These are phyloP conservation scores for Beauveria asiatica DNA, from an alignment of 2,329 filamentous ascomycete species.

Conservation along the genomic window DNA sequence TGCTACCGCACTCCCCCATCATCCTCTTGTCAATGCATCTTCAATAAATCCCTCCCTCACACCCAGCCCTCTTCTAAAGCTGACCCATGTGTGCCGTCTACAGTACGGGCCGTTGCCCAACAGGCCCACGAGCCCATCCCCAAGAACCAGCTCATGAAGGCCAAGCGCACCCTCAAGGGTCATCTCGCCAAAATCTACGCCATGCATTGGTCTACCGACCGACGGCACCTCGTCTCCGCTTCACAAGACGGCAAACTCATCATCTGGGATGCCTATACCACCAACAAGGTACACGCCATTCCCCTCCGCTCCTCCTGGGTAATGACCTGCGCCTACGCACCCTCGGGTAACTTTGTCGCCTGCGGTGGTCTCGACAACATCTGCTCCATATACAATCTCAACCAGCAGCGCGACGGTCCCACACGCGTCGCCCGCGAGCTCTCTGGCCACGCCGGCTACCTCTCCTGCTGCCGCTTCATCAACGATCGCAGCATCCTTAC, in stretches of 20 bases:
- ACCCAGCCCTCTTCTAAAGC: constrained; percentile 12
- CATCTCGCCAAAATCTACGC: constrained; percentile 99
- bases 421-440: constrained; percentile 92
- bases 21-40: background rate
- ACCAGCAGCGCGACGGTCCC: constrained; percentile 87
- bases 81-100: background rate
- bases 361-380: constrained; percentile 99
- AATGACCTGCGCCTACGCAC: constrained; percentile 99
- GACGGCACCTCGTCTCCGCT: constrained; percentile 91
- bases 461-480: constrained; percentile 98
- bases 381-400: constrained; percentile 98
- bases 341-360: constrained; percentile 95
- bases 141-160: constrained; percentile 89
- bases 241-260: constrained; percentile 99
- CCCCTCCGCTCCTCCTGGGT: constrained; percentile 97
- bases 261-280: constrained; percentile 99
- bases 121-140: constrained; percentile 88
- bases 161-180: constrained; percentile 91
- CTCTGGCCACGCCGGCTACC: constrained; percentile 92
- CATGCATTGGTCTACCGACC: constrained; percentile 99
- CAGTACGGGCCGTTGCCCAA: constrained; percentile 86
- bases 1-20: background rate
- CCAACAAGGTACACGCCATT: constrained; percentile 98
- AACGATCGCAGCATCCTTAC: constrained; percentile 97
- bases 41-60: background rate